phyloP scores from a whole-genome alignment of 345 rosid genomes.

The Bretschneidera sinensis region DNA sequence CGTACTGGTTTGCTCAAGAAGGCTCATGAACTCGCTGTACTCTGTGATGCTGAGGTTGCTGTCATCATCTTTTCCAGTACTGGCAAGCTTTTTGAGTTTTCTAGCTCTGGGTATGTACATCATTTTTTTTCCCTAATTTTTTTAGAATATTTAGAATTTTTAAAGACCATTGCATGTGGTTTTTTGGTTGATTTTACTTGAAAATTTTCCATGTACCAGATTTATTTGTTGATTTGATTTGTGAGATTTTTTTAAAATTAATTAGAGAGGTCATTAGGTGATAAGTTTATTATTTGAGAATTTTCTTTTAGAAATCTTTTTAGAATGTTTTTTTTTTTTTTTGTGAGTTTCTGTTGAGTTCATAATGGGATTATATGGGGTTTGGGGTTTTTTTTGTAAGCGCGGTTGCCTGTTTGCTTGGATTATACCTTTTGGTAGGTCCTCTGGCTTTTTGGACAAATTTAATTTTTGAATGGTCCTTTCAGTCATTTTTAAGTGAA shows the following conservation, averaged over 20 bases:
- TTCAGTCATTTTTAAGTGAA: conserved; percentile 4
- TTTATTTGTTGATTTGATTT: too few species aligned
- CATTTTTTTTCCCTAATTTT: background rate
- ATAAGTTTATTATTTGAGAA: too few species aligned
- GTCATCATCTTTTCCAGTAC: conserved; percentile 86
- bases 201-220: too few species aligned
- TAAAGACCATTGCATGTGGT: background rate
- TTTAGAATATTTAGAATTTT: background rate
- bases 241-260: too few species aligned
- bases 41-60: conserved; percentile 95
- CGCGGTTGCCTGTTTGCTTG: conserved; percentile 21
- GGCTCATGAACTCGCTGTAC: conserved; percentile 81
- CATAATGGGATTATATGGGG: background rate
- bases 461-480: background rate
- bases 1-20: conserved; percentile 88
- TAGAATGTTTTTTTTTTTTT: background rate
- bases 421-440: conserved; percentile 11
- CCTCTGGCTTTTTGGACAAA: conserved; percentile 2
- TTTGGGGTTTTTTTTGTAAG: background rate
- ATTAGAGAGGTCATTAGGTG: too few species aligned
- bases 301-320: too few species aligned
- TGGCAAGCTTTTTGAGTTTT: conserved; percentile 86
- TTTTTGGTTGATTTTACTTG: too few species aligned
- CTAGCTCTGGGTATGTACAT: conserved; percentile 69
- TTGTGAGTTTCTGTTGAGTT: conserved; percentile 1